These are phyloP conservation scores for Mucor racemosus DNA, from an alignment of 371 early-diverging fungal species.

Conservation along the genomic window DNA sequence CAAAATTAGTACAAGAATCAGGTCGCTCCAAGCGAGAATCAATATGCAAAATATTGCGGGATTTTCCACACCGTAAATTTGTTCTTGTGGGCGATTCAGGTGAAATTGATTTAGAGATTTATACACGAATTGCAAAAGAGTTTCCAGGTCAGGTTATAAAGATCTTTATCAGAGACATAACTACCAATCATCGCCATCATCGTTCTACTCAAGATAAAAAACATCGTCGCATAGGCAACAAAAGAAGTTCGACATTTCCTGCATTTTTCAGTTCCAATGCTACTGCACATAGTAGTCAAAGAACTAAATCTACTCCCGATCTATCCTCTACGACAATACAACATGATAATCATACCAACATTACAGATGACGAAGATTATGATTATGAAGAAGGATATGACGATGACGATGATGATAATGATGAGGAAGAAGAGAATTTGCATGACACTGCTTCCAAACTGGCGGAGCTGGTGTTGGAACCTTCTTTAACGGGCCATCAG, in stretches of 20 bases:
- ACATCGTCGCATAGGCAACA: background rate
- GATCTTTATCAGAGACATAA: slow-evolving; percentile 86
- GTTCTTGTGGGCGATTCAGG: slow-evolving; percentile 92
- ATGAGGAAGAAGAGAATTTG: too few relatives aligned
- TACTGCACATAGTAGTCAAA: background rate
- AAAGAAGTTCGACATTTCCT: slow-evolving; percentile 5
- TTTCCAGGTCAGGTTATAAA: slow-evolving; percentile 72
- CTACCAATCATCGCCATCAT: slow-evolving; percentile 28
- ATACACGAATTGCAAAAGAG: slow-evolving; percentile 62
- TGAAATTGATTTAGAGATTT: slow-evolving; percentile 87
- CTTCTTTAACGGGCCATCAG: background rate
- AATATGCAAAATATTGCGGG: slow-evolving; percentile 60
- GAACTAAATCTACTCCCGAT: background rate
- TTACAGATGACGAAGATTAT: background rate
- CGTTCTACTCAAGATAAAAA: background rate
- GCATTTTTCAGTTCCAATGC: slow-evolving; percentile 1
- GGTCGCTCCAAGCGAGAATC: slow-evolving; percentile 62
- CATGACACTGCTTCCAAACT: background rate
- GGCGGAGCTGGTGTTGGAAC: slow-evolving; percentile 5
- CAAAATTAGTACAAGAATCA: slow-evolving; percentile 38
- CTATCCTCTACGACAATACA: background rate
- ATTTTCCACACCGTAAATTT: slow-evolving; percentile 83
- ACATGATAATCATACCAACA: background rate
- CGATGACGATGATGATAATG: background rate
- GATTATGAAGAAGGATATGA: background rate